Conservation (phyloP, 345 rosid species). For the Salix udensis region DNA sequence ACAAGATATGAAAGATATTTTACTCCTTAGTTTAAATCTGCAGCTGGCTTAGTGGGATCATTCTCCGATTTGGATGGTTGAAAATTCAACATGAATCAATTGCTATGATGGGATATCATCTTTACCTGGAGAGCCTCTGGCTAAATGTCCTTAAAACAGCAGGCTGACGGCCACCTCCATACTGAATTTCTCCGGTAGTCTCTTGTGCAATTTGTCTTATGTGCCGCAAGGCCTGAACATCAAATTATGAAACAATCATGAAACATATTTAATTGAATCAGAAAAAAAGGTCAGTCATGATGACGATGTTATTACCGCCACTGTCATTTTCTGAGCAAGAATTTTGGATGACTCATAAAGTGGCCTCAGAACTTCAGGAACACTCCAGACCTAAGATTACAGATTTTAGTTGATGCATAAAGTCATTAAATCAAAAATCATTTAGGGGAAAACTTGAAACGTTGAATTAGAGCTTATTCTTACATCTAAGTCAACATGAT, state of each 20-base stretch:
- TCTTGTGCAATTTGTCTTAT: conserved; percentile 89
- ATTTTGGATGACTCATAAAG: conserved; percentile 91
- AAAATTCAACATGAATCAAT: neutral
- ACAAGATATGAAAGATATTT: neutral
- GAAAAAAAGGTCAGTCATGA: neutral
- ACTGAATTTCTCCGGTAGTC: conserved; percentile 88
- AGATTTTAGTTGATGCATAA: neutral
- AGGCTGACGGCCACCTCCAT: conserved; percentile 92
- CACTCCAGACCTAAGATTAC: conserved; percentile 63
- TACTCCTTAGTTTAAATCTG: neutral
- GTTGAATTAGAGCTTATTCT: conserved; percentile 18
- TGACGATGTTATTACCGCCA: conserved; percentile 59
- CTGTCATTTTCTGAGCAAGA: conserved; percentile 89
- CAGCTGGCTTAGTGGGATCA: neutral
- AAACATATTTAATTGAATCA: neutral
- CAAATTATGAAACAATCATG: neutral
- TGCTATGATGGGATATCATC: conserved; percentile 2
- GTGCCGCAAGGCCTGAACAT: conserved; percentile 70
- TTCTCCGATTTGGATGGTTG: neutral
- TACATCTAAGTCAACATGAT: conserved; percentile 94
- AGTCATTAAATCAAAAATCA: neutral
- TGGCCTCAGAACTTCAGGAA: conserved; percentile 94
- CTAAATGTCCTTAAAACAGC: conserved; percentile 91
- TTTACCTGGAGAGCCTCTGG: conserved; percentile 87
- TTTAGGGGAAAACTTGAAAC: neutral